Base-by-base conservation (phyloP, 768 basidiomycete species). In the Xerocomellus chrysenteron region DNA sequence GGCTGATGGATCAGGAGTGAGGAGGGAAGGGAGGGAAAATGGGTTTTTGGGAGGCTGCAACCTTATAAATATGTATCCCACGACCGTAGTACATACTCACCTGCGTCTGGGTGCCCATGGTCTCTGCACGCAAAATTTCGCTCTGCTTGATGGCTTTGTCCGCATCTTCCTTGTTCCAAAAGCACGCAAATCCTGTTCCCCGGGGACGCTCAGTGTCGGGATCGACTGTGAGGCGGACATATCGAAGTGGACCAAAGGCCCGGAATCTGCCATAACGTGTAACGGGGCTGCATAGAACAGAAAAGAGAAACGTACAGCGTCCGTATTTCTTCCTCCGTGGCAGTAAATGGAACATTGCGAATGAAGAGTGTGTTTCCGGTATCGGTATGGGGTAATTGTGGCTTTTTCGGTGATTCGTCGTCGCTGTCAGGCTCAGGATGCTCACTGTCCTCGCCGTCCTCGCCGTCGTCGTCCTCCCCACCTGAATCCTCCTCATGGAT, bases 131-230 rank as follows among this genome's bases (percentile, higher is more conserved):
- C 5, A 93, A 73, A 6, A 86, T 75, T 26, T 91, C 85, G 56
- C 93, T 89, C 67, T 94, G 90, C 52, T 85, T 79, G 24, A 98
- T 79, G 10, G 85, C 93, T 57, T 85, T 85, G 66, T 95, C 87
- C 16, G 95, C 95, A 60, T 95, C 90, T 60, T 86, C 90, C 57
- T 82, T 85, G 55, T 95, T 92, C 94, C 96, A 98, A 74, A 96
- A 98, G 70, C 94, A 98, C 2, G 88, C 94, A 68, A 99, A 99
- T 4, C 94, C 97, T 7, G 94, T 96, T 26, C 97, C 97, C 45
- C 94, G 81, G 24, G 96, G 94, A 45, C 94, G 87, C 17, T 88
- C 92, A 1, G 88, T 93, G 2, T 78, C 83, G 8, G 76, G 79
- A 62, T 98, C 97, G 72, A 94, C 76, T 0, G 95, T 90, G 50